These are phyloP conservation scores for Geotrichum ghanense DNA, from an alignment of 805 yeast genomes.

Conservation along the genomic window DNA sequence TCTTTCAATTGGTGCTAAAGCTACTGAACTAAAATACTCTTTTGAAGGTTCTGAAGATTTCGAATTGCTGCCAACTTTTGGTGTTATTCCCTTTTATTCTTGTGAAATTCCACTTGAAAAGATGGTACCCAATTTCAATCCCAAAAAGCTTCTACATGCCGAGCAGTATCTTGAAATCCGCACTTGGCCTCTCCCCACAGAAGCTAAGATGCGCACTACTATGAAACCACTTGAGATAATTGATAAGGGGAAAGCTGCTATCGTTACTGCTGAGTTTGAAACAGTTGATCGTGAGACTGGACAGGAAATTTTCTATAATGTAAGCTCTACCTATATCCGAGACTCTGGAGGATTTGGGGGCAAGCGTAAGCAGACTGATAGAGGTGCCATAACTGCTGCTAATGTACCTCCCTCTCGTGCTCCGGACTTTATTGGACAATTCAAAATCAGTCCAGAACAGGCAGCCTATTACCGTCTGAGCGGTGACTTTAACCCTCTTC, in stretches of 20 bases:
- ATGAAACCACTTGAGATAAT: constrained; percentile 60
- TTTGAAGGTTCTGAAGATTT: constrained; percentile 71
- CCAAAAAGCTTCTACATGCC: constrained; percentile 83
- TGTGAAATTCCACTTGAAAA: constrained; percentile 48
- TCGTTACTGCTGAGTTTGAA: constrained; percentile 59
- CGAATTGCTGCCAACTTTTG: constrained; percentile 81
- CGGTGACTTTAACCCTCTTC: constrained; percentile 93
- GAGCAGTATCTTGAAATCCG: constrained; percentile 80
- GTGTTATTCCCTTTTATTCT: constrained; percentile 78
- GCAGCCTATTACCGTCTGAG: constrained; percentile 86
- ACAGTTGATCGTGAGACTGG: constrained; percentile 61
- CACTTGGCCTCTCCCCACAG: constrained; percentile 68
- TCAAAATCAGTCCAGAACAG: constrained; percentile 54
- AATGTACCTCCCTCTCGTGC: constrained; percentile 50
- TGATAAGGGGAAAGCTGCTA: constrained; percentile 80
- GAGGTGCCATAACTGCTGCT: constrained; percentile 48
- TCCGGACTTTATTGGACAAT: constrained; percentile 57
- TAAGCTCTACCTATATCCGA: constrained; percentile 75
- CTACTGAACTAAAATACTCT: constrained; percentile 62
- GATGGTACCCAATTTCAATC: constrained; percentile 72
- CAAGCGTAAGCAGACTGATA: constrained; percentile 40
- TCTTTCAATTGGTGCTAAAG: constrained; percentile 77
- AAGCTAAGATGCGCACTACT: constrained; percentile 50
- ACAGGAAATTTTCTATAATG: constrained; percentile 65
- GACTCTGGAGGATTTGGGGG: constrained; percentile 47